Base-by-base conservation (phyloP, 345 rosid genomes). In the Hibiscus trionum region DNA sequence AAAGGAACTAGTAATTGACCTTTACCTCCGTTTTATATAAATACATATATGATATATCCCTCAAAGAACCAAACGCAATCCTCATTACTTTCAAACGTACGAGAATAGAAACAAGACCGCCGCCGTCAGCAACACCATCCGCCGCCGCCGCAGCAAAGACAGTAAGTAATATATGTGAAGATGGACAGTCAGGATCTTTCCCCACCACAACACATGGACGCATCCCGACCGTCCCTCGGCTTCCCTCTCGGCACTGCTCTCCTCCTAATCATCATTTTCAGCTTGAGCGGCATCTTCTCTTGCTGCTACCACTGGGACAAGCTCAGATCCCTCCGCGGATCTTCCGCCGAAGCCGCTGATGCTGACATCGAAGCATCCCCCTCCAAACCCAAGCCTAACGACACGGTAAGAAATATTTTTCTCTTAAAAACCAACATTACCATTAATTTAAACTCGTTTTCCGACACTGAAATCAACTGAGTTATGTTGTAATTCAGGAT, bases 301-400 rank as follows among this genome's bases (percentile, higher is more conserved):
- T 93, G 98, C 73, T 93, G 98, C 78, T 93, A 93, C 83, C 98
- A 93, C 78, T 90, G 96, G 98, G 98, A 93, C 59, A 93, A 91
- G 84, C 83, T 89, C 79, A 81, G 91, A n/a, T 89, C 97, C 35
- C 84, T 91, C 84, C 98, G 97, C 58, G 88, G 86, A 3, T 82
- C 92, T 70, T 79, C 80, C 44, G 70, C 88, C 69, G 76, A 76
- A 7, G 77, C 79, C 15, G 83, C 77, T 69, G 81, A 73, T 24
- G 77, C 57, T 26, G 91, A 82, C 35, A 61, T 82, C 70, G 92
- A 86, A 52, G 80, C 86, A 4, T 84, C 86, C 2, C 87, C 92
- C 1, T 78, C 42, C 42, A 37, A 37, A 37, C 42, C 78, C 12
- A 89, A 89, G 60, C 72, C 86, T 31, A 86, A 74, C 31, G 67